Percentiles rank a stretch among this genome's conserved stretches.
phyloP scores from a whole-genome alignment of 352 stramenopile genomes.

The Phytophthora melonis region DNA sequence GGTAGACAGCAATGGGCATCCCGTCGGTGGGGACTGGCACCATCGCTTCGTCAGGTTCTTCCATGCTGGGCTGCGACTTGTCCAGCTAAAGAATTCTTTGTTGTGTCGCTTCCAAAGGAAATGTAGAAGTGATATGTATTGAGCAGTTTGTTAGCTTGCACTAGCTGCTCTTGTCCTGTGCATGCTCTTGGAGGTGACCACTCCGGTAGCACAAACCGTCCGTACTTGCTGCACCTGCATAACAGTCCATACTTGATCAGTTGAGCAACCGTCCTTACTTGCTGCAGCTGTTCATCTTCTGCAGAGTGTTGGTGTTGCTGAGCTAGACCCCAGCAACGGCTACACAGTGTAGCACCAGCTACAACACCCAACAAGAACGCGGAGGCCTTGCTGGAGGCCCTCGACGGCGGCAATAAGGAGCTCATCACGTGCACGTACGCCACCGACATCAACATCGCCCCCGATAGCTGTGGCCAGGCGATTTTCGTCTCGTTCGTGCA shows the following conservation, averaged over 20 bases:
- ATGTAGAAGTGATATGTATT: constrained; percentile 1
- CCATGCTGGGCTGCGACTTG: neutral
- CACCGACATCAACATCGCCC: neutral
- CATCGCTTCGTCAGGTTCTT: neutral
- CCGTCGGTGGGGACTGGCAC: neutral
- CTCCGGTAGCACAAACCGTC: no score
- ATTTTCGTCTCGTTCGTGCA: neutral
- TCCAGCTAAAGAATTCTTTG: neutral
- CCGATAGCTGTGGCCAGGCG: neutral
- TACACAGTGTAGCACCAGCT: neutral
- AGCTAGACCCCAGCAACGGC: no score
- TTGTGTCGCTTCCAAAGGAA: constrained; percentile 1
- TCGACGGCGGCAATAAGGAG: constrained; percentile 5
- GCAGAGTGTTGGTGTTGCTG: no score
- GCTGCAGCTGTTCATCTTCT: no score
- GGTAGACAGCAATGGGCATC: neutral
- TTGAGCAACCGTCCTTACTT: no score
- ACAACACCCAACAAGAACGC: constrained; percentile 3
- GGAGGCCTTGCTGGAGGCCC: neutral
- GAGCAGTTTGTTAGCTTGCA: neutral
- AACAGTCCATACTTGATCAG: no score
- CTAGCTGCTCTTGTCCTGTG: neutral
- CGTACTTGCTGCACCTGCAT: no score
- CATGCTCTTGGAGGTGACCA: neutral
- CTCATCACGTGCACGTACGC: neutral